phyloP scores from a whole-genome alignment of 2,329 filamentous ascomycete genomes.

The Diplodia mutila region DNA sequence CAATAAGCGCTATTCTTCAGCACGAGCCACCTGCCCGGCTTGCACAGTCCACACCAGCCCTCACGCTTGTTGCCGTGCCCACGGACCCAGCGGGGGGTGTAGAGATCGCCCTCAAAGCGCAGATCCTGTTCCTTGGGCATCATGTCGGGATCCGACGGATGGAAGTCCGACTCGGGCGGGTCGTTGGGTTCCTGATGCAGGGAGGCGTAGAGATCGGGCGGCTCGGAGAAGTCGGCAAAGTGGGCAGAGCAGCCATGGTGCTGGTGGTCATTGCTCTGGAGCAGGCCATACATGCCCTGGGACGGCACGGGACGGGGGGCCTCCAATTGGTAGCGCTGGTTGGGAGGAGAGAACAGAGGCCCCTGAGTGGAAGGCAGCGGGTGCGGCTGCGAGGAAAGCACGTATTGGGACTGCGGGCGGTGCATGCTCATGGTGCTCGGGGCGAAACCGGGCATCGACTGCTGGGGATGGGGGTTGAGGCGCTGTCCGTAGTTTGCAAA shows the following conservation, averaged over 20 bases:
- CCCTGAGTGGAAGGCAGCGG: slow-evolving; percentile 43
- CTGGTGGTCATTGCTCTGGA: slow-evolving; percentile 74
- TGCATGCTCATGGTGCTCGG: slow-evolving; percentile 38
- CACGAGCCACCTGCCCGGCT: slow-evolving; percentile 81
- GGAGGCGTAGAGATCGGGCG: slow-evolving; percentile 76
- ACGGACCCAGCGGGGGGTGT: slow-evolving; percentile 82
- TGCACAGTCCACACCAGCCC: slow-evolving; percentile 89
- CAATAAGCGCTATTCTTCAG: slow-evolving; percentile 90
- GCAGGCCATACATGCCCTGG: slow-evolving; percentile 72
- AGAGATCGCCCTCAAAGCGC: slow-evolving; percentile 78
- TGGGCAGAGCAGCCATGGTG: slow-evolving; percentile 65
- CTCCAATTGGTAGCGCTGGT: slow-evolving; percentile 57
- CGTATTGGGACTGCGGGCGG: slow-evolving; percentile 39
- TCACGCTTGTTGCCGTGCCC: slow-evolving; percentile 86
- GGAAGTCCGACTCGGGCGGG: slow-evolving; percentile 80
- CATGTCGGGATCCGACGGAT: slow-evolving; percentile 74
- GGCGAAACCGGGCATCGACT: slow-evolving; percentile 45
- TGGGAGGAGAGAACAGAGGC: slow-evolving; percentile 54
- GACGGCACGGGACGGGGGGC: slow-evolving; percentile 65
- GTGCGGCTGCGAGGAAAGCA: slow-evolving; percentile 45
- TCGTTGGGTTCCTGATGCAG: slow-evolving; percentile 73
- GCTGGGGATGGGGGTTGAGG: slow-evolving; percentile 50
- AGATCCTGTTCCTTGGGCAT: slow-evolving; percentile 75
- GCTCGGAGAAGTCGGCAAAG: slow-evolving; percentile 73
- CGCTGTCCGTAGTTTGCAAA: slow-evolving; percentile 64